Base-by-base conservation (phyloP, 305 asterid species). In the Coffea humblotiana region DNA sequence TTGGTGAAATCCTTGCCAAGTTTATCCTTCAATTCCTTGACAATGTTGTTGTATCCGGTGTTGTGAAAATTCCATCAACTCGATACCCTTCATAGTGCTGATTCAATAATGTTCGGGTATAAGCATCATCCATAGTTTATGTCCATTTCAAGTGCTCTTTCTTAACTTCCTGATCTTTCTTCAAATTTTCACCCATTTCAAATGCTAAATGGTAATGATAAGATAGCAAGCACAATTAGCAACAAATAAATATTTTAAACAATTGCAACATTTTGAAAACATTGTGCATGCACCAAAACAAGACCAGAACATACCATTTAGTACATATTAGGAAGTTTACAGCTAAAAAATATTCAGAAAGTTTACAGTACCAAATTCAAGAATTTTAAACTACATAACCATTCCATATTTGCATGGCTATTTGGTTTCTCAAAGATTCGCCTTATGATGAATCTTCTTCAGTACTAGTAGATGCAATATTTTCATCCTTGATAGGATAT, bases 351-450 rank as follows among this genome's bases (percentile, higher is more conserved):
- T 35, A 32, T 32, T 32, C 48, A 29, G 1, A 5, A 14, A 15
- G 32, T 32, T 32, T 32, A 32, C 32, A 32, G 32, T 2, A 32
- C 32, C 32, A 32, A 32, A 32, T 32, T 32, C 32, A 32, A 32
- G 32, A 32, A 32, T 32, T 43, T 70, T 1, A 19, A 10, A 43
- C 14, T 6, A 70, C 27, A 32, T 54, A 52, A 35, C 56, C 29
- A n/a, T 74, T 52, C 66, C 67, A 74, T 15, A 52, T 74, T 23
- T 35, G 16, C 58, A 54, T 74, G 15, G 68, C 67, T 54, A 74
- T 74, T 13, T 29, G 58, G 6, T 73, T 29, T 14, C 48, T 49
- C 10, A 73, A 4, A n/a, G 4, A 9, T 25, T 72, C 40, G 0
- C 43, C 40, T 49, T n/a, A 25, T 45, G 12, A 8, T 18, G 76